These are phyloP conservation scores for Pseudocercospora musae DNA, from an alignment of 2,329 filamentous ascomycete genomes.

Conservation along the genomic window DNA sequence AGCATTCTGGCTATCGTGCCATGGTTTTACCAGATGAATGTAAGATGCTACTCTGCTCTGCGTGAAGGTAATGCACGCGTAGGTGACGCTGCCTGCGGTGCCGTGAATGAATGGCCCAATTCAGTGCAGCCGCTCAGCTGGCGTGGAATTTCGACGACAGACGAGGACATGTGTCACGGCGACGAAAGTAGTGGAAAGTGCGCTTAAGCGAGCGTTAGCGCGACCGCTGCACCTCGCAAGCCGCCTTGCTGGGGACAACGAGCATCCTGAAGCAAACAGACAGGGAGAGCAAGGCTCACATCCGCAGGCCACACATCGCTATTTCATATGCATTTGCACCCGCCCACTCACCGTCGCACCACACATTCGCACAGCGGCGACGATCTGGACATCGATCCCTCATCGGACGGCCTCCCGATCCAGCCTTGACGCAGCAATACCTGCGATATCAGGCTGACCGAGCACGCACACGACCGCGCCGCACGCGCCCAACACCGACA, in stretches of 20 bases:
- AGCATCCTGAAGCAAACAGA: background rate
- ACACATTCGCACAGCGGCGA: background rate
- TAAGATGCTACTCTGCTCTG: background rate
- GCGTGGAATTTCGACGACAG: background rate
- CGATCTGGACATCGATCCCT: background rate
- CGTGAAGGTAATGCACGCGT: background rate
- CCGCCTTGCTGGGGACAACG: background rate
- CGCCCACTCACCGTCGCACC: background rate
- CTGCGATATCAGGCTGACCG: background rate
- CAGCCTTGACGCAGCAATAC: background rate
- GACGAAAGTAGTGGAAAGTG: background rate
- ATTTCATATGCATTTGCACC: conserved; percentile 4
- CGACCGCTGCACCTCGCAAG: background rate
- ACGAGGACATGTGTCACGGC: background rate
- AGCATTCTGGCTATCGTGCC: background rate
- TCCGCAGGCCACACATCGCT: background rate
- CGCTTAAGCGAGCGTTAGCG: background rate
- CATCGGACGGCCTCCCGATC: background rate
- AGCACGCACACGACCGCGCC: conserved; percentile 5
- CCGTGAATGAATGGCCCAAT: background rate
- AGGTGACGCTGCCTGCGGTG: background rate
- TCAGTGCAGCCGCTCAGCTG: background rate
- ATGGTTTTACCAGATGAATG: background rate
- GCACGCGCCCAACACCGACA: conserved; percentile 28
- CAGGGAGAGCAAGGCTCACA: background rate